Conservation (phyloP, 2,329 filamentous ascomycete genomes). For the Colletotrichum chrysophilum region DNA sequence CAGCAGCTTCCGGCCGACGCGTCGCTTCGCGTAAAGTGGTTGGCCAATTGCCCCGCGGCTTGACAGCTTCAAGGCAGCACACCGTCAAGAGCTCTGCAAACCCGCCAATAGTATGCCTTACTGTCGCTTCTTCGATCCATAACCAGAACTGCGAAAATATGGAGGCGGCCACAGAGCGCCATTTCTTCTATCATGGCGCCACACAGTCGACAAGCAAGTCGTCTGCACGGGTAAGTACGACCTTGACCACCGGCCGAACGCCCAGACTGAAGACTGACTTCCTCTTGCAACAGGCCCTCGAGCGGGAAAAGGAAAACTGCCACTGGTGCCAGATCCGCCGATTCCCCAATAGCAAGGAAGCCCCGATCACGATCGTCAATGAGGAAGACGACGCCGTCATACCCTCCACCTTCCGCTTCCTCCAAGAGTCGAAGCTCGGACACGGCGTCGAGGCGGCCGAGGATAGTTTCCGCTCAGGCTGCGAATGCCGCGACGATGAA, state of each 20-base stretch:
- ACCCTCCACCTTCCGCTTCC: conserved; percentile 72
- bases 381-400: conserved; percentile 59
- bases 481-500: conserved; percentile 65
- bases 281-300: conserved; percentile 31
- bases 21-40: conserved; percentile 20
- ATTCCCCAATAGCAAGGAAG: conserved; percentile 52
- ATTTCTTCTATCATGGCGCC: conserved; percentile 56
- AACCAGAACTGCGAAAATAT: conserved; percentile 32
- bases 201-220: background rate
- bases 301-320: conserved; percentile 50
- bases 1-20: background rate
- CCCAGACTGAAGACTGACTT: background rate
- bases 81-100: background rate
- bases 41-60: background rate
- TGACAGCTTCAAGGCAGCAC: background rate
- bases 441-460: conserved; percentile 65
- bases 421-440: conserved; percentile 64
- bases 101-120: background rate
- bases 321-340: conserved; percentile 67
- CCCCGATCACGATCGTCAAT: conserved; percentile 70
- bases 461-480: conserved; percentile 71
- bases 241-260: background rate
- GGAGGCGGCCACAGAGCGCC: conserved; percentile 49
- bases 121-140: background rate
- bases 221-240: conserved; percentile 14